phyloP scores from a whole-genome alignment of 2,329 filamentous ascomycete species.

The Cladosporium halotolerans region DNA sequence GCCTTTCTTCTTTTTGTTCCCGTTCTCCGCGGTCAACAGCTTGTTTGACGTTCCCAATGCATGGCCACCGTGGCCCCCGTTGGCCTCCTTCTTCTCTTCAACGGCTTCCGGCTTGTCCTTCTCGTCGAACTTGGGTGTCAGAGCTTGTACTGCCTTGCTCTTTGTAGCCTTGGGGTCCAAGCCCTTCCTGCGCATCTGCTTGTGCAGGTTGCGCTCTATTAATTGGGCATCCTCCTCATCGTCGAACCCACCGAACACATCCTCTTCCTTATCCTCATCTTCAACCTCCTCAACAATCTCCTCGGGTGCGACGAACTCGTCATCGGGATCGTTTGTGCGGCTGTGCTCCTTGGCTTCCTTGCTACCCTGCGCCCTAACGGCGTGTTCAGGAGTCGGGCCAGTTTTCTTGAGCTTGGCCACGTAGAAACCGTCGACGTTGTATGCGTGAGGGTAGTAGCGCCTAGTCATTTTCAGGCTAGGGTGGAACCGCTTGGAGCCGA shows the following conservation, averaged over 20 bases:
- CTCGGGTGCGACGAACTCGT: conserved; percentile 25
- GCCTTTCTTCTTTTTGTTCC: conserved; percentile 6
- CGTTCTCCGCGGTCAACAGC: conserved; percentile 3
- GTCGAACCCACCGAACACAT: conserved; percentile 45
- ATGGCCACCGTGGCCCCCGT: conserved; percentile 3
- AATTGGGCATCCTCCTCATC: conserved; percentile 45
- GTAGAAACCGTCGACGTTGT: conserved; percentile 98
- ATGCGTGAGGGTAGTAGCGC: conserved; percentile 82
- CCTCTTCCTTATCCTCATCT: conserved; percentile 28
- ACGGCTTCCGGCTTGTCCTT: neutral
- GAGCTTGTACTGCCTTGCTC: conserved; percentile 16
- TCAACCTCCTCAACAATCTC: conserved; percentile 47
- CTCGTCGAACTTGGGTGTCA: conserved; percentile 7
- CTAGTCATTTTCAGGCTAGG: conserved; percentile 74
- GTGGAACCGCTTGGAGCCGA: conserved; percentile 87
- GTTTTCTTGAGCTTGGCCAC: conserved; percentile 96
- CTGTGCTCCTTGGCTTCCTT: conserved; percentile 26
- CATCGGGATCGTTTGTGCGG: conserved; percentile 51
- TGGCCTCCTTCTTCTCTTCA: conserved; percentile 5
- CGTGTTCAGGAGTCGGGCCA: conserved; percentile 63
- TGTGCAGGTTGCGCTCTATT: conserved; percentile 41
- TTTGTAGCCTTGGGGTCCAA: conserved; percentile 39
- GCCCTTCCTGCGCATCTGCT: conserved; percentile 41
- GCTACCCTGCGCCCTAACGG: conserved; percentile 38
- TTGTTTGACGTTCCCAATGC: conserved; percentile 1